phyloP scores from a whole-genome alignment of 805 yeast species.

The Pichia occidentalis region DNA sequence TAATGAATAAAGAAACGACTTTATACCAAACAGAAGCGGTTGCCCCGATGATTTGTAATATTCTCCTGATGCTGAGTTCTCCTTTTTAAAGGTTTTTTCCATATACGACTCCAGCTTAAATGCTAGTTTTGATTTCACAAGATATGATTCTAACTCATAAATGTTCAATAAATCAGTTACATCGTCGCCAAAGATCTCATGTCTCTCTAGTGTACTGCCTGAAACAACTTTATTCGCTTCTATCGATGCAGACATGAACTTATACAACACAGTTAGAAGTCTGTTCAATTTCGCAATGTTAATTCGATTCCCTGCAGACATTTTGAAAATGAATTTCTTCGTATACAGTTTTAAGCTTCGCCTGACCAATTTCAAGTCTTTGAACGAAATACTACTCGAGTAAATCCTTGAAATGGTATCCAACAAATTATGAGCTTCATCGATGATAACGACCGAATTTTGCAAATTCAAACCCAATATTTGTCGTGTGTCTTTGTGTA shows the following conservation, averaged over 20 bases:
- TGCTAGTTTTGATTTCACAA: constrained; percentile 67
- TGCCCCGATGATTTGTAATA: constrained; percentile 18
- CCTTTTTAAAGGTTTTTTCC: constrained; percentile 23
- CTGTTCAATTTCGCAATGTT: constrained; percentile 58
- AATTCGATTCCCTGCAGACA: constrained; percentile 67
- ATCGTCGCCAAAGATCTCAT: constrained; percentile 49
- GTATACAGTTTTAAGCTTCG: constrained; percentile 49
- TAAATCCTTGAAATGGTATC: constrained; percentile 69
- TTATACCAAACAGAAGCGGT: constrained; percentile 60
- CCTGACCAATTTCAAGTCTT: constrained; percentile 41
- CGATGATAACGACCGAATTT: constrained; percentile 69
- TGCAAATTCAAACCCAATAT: constrained; percentile 52
- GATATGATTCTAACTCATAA: constrained; percentile 56
- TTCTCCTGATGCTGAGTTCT: too few relatives aligned
- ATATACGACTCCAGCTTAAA: constrained; percentile 74
- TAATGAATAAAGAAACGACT: constrained; percentile 56
- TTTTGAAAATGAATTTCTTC: constrained; percentile 51
- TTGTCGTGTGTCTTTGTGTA: constrained; percentile 55
- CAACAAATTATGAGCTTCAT: constrained; percentile 86
- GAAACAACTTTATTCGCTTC: constrained; percentile 31
- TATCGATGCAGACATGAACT: constrained; percentile 36
- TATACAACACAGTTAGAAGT: constrained; percentile 44
- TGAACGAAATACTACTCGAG: constrained; percentile 49
- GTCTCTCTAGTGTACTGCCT: constrained; percentile 48
- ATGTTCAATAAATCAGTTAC: constrained; percentile 70